A percentile compares a stretch with the other conserved stretches of the same genome.
Conservation (phyloP, 2,329 filamentous ascomycete genomes). For the Dactylellina drechsleri region DNA sequence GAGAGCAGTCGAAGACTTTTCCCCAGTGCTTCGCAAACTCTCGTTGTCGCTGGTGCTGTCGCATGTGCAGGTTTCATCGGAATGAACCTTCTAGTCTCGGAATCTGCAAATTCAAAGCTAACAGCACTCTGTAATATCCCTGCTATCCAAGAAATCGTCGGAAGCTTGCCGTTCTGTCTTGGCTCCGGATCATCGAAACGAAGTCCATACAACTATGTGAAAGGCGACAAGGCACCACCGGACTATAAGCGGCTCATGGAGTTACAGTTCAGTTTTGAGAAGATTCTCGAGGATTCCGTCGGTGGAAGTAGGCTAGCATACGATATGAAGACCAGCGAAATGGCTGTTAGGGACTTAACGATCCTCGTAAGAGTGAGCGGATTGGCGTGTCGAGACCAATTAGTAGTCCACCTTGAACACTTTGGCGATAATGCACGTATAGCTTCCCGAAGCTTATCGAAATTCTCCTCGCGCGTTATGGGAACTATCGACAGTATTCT, state of each 20-base stretch:
- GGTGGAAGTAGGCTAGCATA: slow-evolving; percentile 75
- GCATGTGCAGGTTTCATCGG: slow-evolving; percentile 23
- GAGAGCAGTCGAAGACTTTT: slow-evolving; percentile 5
- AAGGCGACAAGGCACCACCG: slow-evolving; percentile 46
- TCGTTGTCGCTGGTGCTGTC: slow-evolving; percentile 16
- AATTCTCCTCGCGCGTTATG: slow-evolving; percentile 67
- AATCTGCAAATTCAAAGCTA: slow-evolving; percentile 27
- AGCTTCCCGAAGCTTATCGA: slow-evolving; percentile 74
- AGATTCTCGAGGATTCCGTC: slow-evolving; percentile 75
- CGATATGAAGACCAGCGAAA: slow-evolving; percentile 81
- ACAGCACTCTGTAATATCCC: slow-evolving; percentile 36
- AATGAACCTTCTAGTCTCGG: slow-evolving; percentile 24
- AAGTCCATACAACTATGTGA: slow-evolving; percentile 37
- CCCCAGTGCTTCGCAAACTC: slow-evolving; percentile 3
- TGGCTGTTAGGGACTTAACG: slow-evolving; percentile 77
- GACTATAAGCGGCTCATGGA: slow-evolving; percentile 67
- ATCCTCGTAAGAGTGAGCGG: slow-evolving; percentile 72
- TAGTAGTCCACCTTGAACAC: slow-evolving; percentile 78
- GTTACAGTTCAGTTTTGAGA: slow-evolving; percentile 79
- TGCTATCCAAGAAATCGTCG: slow-evolving; percentile 40
- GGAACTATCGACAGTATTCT: slow-evolving; percentile 57
- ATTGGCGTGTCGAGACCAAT: slow-evolving; percentile 68
- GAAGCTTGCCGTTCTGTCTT: slow-evolving; percentile 37
- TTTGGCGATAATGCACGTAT: slow-evolving; percentile 76
- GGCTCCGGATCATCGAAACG: slow-evolving; percentile 1